Evolutionary conservation across 768 basidiomycete species (phyloP).

Genomic region (Collybia sp.): DNA sequence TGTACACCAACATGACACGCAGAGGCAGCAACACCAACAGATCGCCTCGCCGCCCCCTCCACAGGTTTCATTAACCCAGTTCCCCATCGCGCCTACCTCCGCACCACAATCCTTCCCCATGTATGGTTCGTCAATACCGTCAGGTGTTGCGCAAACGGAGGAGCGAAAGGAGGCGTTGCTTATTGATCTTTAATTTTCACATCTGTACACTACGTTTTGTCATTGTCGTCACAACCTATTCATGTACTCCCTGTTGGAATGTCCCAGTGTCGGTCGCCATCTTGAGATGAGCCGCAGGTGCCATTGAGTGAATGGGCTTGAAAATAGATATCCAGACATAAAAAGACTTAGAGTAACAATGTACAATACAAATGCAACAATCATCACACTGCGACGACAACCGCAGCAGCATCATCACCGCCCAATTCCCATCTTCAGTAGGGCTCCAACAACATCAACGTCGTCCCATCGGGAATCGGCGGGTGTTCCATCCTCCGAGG

Average conservation of each 20-base stretch:
- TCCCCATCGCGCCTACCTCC: constrained; percentile 61
- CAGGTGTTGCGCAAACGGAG: constrained; percentile 49
- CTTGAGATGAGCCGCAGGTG: not conserved
- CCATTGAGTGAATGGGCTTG: not conserved
- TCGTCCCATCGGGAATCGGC: constrained; percentile 70
- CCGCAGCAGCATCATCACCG: constrained; percentile 30
- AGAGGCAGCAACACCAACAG: constrained; percentile 22
- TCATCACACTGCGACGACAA: not conserved
- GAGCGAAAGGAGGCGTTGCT: constrained; percentile 62
- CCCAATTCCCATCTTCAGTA: constrained; percentile 83
- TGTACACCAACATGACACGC: constrained; percentile 18
- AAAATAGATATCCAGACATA: not conserved
- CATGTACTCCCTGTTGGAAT: no score
- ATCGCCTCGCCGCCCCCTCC: constrained; percentile 18
- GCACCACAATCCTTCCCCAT: constrained; percentile 48
- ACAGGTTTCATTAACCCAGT: constrained; percentile 43
- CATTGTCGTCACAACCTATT: no score
- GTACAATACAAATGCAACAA: not conserved
- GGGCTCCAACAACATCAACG: constrained; percentile 84
- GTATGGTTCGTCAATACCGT: constrained; percentile 45
- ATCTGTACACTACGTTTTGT: not conserved
- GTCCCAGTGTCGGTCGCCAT: no score
- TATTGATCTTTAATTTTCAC: constrained; percentile 40
- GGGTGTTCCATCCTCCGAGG: constrained; percentile 30
- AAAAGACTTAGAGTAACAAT: not conserved